phyloP scores from a whole-genome alignment of 768 basidiomycete genomes.

The Mycena latifolia region DNA sequence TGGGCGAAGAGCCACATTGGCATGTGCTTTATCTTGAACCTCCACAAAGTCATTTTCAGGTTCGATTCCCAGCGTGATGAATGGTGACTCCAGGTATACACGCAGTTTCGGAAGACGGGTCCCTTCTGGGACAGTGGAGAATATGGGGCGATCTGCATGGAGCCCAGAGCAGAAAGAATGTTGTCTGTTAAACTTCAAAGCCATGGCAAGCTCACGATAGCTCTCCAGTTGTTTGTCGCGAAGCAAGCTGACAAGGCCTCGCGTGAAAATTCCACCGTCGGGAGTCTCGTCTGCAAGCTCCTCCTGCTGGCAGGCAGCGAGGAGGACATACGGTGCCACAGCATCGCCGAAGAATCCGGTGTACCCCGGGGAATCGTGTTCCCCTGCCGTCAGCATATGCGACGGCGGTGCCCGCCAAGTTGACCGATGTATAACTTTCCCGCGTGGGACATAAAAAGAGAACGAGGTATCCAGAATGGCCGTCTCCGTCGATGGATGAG shows the following conservation, averaged over 20 bases:
- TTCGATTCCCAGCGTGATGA: background rate
- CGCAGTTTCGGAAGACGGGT: slow-evolving; percentile 2
- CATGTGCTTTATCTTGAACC: background rate
- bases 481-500: background rate
- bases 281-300: slow-evolving; percentile 4
- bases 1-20: background rate
- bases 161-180: background rate
- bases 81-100: background rate
- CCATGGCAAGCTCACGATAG: background rate
- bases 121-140: background rate
- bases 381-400: background rate
- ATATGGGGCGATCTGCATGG: slow-evolving; percentile 1
- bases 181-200: background rate
- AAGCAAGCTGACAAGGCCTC: background rate
- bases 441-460: background rate
- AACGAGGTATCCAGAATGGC: slow-evolving; percentile 14
- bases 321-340: background rate
- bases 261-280: slow-evolving; percentile 12
- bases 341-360: background rate
- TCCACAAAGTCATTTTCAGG: background rate
- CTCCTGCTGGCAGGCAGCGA: background rate
- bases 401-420: background rate
- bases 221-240: background rate
- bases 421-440: slow-evolving; percentile 1
- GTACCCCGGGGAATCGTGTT: background rate